These are phyloP conservation scores for Pseudogymnoascus pannorum DNA, from an alignment of 2,329 filamentous ascomycete species.

Conservation along the genomic window DNA sequence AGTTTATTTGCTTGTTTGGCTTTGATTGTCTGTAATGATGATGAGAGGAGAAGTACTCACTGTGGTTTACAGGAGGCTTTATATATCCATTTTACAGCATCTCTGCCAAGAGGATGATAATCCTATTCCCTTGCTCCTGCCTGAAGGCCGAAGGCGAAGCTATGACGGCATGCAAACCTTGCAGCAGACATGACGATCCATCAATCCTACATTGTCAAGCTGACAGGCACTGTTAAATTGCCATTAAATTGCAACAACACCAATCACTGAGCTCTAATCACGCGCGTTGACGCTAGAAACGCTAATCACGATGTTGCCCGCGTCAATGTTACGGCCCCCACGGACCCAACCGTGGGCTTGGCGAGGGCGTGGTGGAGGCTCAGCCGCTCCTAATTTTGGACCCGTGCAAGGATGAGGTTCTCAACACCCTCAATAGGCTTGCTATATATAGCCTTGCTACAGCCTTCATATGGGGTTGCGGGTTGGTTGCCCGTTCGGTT, in stretches of 20 bases:
- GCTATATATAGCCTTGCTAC: no score
- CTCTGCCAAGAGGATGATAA: not conserved
- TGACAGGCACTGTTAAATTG: not conserved
- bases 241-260: not conserved
- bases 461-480: no score
- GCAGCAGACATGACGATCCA: not conserved
- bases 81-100: not conserved
- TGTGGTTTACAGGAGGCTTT: not conserved
- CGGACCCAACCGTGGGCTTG: not conserved
- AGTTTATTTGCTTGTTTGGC: not conserved
- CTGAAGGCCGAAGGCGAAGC: not conserved
- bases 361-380: not conserved
- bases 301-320: not conserved
- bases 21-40: not conserved
- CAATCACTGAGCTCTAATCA: not conserved
- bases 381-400: not conserved
- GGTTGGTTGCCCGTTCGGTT: not conserved
- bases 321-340: not conserved
- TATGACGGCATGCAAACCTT: not conserved
- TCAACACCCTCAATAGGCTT: not conserved
- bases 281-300: not conserved
- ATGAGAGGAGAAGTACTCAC: not conserved
- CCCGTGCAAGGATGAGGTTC: not conserved
- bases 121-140: not conserved
- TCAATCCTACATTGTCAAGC: not conserved